phyloP scores from a whole-genome alignment of 2,329 filamentous ascomycete species.

The Podosphaera xanthii region DNA sequence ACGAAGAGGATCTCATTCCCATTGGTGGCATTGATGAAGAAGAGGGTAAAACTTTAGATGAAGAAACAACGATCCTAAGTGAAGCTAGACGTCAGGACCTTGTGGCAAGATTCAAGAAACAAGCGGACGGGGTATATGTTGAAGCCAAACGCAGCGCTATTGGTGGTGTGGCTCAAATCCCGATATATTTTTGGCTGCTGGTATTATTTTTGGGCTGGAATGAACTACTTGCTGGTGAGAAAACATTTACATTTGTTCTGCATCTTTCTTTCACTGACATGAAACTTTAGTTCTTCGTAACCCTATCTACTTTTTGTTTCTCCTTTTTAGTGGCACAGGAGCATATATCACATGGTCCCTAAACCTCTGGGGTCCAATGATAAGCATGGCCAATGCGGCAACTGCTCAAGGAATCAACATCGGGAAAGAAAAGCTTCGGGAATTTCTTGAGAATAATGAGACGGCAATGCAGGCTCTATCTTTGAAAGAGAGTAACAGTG shows the following conservation, averaged over 20 bases:
- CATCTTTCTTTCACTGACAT: not conserved
- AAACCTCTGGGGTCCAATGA: conserved; percentile 87
- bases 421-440: conserved; percentile 71
- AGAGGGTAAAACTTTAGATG: conserved; percentile 79
- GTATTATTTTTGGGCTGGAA: conserved; percentile 94
- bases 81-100: conserved; percentile 82
- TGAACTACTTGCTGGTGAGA: conserved; percentile 77
- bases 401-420: conserved; percentile 71
- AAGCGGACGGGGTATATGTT: conserved; percentile 89
- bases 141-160: conserved; percentile 95
- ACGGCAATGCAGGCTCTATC: conserved; percentile 63
- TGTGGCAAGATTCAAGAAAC: conserved; percentile 91
- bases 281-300: conserved; percentile 56
- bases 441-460: conserved; percentile 76
- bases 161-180: conserved; percentile 81
- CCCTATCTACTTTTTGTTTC: conserved; percentile 74
- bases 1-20: conserved; percentile 71
- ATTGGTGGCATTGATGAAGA: conserved; percentile 92
- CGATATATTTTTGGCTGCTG: conserved; percentile 80
- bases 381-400: conserved; percentile 85
- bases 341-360: conserved; percentile 82
- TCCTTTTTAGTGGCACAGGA: conserved; percentile 52
- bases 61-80: conserved; percentile 86
- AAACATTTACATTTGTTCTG: not conserved
- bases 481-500: conserved; percentile 33